These are phyloP conservation scores for Dichotomopilus funicola DNA, from an alignment of 2,329 filamentous ascomycete genomes.

Conservation along the genomic window DNA sequence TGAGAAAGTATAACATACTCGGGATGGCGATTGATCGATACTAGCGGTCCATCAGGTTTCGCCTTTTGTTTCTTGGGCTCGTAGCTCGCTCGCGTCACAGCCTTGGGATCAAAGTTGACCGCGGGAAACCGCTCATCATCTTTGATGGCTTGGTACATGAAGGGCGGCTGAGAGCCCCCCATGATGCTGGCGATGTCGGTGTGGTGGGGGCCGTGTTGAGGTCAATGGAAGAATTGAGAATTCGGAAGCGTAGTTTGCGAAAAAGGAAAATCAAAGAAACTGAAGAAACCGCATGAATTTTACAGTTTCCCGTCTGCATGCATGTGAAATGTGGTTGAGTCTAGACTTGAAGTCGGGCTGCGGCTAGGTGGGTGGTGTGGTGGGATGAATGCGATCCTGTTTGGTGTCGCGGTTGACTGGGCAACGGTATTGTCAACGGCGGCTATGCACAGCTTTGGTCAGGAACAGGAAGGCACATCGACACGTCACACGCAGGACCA, in stretches of 20 bases:
- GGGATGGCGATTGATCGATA: conserved; percentile 80
- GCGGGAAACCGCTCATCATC: conserved; percentile 48
- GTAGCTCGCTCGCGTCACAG: conserved; percentile 73
- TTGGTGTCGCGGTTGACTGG: background rate
- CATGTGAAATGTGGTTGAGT: background rate
- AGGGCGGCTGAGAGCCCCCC: conserved; percentile 47
- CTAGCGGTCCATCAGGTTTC: conserved; percentile 66
- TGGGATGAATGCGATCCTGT: background rate
- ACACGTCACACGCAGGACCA: no score
- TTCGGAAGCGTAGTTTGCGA: no score
- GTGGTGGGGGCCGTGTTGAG: no score
- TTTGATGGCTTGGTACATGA: conserved; percentile 60
- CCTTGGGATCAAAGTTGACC: conserved; percentile 75
- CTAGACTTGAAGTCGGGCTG: no score
- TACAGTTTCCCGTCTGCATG: background rate
- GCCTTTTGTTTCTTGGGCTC: conserved; percentile 54
- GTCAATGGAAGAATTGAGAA: no score
- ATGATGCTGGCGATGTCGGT: conserved; percentile 18
- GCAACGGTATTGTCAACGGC: background rate
- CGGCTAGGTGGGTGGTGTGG: no score
- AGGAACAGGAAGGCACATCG: no score
- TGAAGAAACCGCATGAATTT: no score
- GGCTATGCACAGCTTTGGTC: no score
- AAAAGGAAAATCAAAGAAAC: no score
- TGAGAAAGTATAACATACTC: conserved; percentile 50